Evolutionary conservation across 1,284 basidiomycete genomes (phyloP), one percentile per base, ranked within the genome.

Genomic region (Tremellales sp.): DNA sequence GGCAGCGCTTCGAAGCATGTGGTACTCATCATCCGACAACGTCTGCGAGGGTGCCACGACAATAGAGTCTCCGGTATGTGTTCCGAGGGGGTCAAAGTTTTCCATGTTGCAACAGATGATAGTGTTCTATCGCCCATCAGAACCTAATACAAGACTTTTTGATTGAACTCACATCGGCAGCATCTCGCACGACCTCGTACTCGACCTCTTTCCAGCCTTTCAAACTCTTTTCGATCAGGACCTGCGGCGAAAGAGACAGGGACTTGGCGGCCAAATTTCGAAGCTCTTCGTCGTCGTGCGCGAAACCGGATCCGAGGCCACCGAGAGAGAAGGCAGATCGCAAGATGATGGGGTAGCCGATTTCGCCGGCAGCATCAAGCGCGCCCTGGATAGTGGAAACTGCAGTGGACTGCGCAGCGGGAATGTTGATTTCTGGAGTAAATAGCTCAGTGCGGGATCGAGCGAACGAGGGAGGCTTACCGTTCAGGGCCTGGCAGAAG

Each of bases 71-170:
- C 95, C 95, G n/a, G 95, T 98, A 74, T 98, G 95, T 34, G 91
- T 97, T 57, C 95, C 95, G 53, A 98, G 84, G 18, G 95, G 95
- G 70, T 98, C 95, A 62, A 98, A 98, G 76, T 98, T 98, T 75
- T 98, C 94, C 94, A 98, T 98, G 77, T 98, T 98, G 75, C 95
- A 98, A 60, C 97, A 93, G 4, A 93, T 97, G 75, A 98, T 97
- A 68, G 91, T 95, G 73, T 71, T 71, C 62, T 66, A 34, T 29
- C 12, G 27, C 3, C 8, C 6, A 24, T 57, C 47, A 61, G 50
- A 32, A 14, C 4, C 22, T 19, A 26, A n/a, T 9, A 13, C 13
- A 13, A 8, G 31, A 29, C 22, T 6, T 24, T 24, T 18, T 13
- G 34, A 25, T 37, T 25, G 18, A n/a, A 81, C 83, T 58, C 71